A percentile compares a stretch with the other conserved stretches of the same genome.
Evolutionary conservation across 306 rosid genomes (phyloP).

Genomic region (Lathyrus oleraceus): DNA sequence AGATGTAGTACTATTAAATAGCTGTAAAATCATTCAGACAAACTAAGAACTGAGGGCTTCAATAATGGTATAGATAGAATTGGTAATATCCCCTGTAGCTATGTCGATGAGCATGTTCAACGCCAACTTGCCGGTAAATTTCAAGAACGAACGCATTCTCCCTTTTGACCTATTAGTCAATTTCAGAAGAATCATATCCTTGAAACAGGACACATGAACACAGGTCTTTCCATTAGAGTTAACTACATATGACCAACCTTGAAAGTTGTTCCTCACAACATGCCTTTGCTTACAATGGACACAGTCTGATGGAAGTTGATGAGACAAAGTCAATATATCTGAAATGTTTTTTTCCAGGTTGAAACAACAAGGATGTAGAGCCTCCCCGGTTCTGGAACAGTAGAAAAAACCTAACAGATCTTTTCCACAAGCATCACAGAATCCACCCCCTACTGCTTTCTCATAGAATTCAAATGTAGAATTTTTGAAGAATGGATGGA

Average conservation of each 20-base stretch:
- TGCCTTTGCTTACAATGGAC: slow-evolving; percentile 32
- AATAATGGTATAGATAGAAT: background rate
- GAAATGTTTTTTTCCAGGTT: slow-evolving; percentile 24
- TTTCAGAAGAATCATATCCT: slow-evolving; percentile 38
- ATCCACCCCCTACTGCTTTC: background rate
- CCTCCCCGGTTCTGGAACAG: slow-evolving; percentile 18
- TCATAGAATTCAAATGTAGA: slow-evolving; percentile 24
- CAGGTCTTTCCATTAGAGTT: slow-evolving; percentile 7
- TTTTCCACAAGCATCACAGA: slow-evolving; percentile 34
- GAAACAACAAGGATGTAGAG: slow-evolving; percentile 50
- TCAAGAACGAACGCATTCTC: background rate
- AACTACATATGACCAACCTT: slow-evolving; percentile 40
- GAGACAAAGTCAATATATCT: slow-evolving; percentile 10
- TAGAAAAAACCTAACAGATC: slow-evolving; percentile 47
- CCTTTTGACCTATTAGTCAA: slow-evolving; percentile 1
- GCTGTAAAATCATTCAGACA: too few species aligned
- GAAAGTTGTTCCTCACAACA: slow-evolving; percentile 5
- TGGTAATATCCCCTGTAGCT: background rate
- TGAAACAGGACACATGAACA: slow-evolving; percentile 49
- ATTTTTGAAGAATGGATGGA: slow-evolving; percentile 28
- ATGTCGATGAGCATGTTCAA: background rate
- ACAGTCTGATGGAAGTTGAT: slow-evolving; percentile 36
- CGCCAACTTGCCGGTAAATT: background rate
- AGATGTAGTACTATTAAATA: too few species aligned
- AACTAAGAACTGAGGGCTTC: too few species aligned